Evolutionary conservation across 176 grass and related monocot species (phyloP).

Genomic region (Tuctoria greenei): DNA sequence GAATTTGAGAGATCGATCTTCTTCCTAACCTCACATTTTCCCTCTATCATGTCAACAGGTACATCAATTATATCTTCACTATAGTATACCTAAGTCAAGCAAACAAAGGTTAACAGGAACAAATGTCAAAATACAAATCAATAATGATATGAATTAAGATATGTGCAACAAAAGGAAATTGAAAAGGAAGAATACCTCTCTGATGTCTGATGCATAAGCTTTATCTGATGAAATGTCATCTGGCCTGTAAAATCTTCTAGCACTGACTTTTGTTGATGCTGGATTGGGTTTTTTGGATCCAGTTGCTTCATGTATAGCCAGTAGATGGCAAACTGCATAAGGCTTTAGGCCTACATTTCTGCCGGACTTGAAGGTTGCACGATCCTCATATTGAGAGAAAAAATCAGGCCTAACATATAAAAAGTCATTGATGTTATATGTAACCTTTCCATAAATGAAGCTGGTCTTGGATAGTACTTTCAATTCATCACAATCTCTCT

Average conservation of each 20-base stretch:
- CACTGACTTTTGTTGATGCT: constrained; percentile 65
- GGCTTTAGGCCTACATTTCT: constrained; percentile 94
- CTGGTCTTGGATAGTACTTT: constrained; percentile 61
- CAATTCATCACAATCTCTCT: constrained; percentile 57
- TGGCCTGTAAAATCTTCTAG: constrained; percentile 93
- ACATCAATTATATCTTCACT: constrained; percentile 82
- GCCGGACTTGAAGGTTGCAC: constrained; percentile 71
- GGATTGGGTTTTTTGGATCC: constrained; percentile 59
- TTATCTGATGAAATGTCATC: constrained; percentile 83
- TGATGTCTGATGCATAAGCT: constrained; percentile 90
- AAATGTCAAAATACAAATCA: neutral
- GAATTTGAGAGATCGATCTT: constrained; percentile 68
- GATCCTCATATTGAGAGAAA: constrained; percentile 60
- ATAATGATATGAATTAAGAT: constrained; percentile 16
- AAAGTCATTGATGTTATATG: constrained; percentile 76
- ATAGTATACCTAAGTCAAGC: constrained; percentile 75
- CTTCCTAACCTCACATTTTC: constrained; percentile 91
- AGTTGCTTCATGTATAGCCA: constrained; percentile 50
- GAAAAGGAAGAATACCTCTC: constrained; percentile 64
- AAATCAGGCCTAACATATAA: constrained; percentile 79
- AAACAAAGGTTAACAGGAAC: constrained; percentile 43
- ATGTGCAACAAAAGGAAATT: constrained; percentile 7
- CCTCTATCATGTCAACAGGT: constrained; percentile 77
- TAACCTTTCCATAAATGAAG: constrained; percentile 60
- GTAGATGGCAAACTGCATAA: constrained; percentile 78